A percentile compares a stretch with the other conserved stretches of the same genome.
Conservation (phyloP, 2,329 filamentous ascomycete species). For the Pseudopyricularia javanii region DNA sequence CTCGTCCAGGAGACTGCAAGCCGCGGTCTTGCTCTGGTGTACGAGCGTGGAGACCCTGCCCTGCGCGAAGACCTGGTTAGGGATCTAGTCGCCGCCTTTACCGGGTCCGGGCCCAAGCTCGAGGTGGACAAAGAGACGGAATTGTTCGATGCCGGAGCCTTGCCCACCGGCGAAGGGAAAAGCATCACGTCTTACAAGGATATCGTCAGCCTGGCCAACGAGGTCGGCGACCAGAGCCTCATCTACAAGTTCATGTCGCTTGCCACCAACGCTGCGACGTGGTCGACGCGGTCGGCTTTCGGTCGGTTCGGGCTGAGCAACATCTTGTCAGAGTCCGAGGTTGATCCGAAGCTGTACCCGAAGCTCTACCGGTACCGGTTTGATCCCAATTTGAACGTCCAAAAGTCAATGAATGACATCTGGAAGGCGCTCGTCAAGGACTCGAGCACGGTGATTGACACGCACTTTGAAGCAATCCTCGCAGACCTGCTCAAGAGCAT, state of each 20-base stretch:
- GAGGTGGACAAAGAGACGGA: slow-evolving; percentile 87
- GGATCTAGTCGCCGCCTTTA: slow-evolving; percentile 82
- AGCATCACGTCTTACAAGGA: slow-evolving; percentile 95
- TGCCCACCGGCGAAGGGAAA: slow-evolving; percentile 80
- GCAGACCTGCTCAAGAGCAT: slow-evolving; percentile 77
- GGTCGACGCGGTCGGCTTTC: slow-evolving; percentile 94
- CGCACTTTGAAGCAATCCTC: slow-evolving; percentile 81
- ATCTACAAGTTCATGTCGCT: slow-evolving; percentile 98
- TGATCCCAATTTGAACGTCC: slow-evolving; percentile 87
- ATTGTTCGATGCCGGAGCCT: slow-evolving; percentile 78
- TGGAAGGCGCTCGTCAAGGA: slow-evolving; percentile 96
- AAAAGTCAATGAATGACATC: slow-evolving; percentile 92
- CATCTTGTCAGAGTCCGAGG: slow-evolving; percentile 75
- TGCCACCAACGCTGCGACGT: slow-evolving; percentile 89
- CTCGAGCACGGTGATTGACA: slow-evolving; percentile 60
- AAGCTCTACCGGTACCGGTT: slow-evolving; percentile 93
- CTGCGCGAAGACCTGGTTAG: slow-evolving; percentile 75
- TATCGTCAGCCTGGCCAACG: slow-evolving; percentile 88
- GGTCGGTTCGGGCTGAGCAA: slow-evolving; percentile 86
- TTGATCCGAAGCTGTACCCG: slow-evolving; percentile 89
- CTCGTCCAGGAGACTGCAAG: slow-evolving; percentile 94
- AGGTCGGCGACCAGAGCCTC: slow-evolving; percentile 90
- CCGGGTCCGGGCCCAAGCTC: slow-evolving; percentile 58
- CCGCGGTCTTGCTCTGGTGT: slow-evolving; percentile 79
- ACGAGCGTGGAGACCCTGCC: slow-evolving; percentile 75